phyloP scores from a whole-genome alignment of 2,329 filamentous ascomycete species.

The Esteya vermicola region DNA sequence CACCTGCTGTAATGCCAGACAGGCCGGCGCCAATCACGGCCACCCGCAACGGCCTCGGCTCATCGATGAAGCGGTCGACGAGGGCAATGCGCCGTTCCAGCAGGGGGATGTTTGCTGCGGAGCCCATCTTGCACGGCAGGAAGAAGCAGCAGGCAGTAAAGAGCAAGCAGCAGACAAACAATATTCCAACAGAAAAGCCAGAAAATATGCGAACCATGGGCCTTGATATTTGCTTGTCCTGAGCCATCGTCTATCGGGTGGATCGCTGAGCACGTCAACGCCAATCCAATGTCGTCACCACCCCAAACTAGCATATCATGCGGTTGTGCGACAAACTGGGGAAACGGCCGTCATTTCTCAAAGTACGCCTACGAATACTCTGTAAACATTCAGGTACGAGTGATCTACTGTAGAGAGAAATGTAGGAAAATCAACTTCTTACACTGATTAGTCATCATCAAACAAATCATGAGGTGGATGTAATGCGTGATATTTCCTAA shows the following conservation, averaged over 20 bases:
- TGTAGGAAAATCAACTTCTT: too few species aligned
- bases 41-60: conserved; percentile 34
- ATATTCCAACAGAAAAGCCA: not conserved
- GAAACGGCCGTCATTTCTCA: too few species aligned
- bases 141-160: not conserved
- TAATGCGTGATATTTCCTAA: too few species aligned
- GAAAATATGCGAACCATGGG: not conserved
- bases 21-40: conserved; percentile 52
- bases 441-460: too few species aligned
- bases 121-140: not conserved
- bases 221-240: not conserved
- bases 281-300: not conserved
- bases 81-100: conserved; percentile 8
- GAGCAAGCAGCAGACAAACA: not conserved
- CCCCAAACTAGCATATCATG: too few species aligned
- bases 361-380: too few species aligned
- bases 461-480: too few species aligned
- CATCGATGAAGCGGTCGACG: conserved; percentile 27
- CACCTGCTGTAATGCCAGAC: conserved; percentile 47
- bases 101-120: not conserved
- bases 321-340: not conserved
- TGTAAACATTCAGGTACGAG: too few species aligned
- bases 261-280: not conserved
- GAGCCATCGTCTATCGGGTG: not conserved
- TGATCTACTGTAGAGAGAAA: too few species aligned